These are phyloP conservation scores for Blastocystis sp. DNA, from an alignment of 352 stramenopile species.

Conservation along the genomic window DNA sequence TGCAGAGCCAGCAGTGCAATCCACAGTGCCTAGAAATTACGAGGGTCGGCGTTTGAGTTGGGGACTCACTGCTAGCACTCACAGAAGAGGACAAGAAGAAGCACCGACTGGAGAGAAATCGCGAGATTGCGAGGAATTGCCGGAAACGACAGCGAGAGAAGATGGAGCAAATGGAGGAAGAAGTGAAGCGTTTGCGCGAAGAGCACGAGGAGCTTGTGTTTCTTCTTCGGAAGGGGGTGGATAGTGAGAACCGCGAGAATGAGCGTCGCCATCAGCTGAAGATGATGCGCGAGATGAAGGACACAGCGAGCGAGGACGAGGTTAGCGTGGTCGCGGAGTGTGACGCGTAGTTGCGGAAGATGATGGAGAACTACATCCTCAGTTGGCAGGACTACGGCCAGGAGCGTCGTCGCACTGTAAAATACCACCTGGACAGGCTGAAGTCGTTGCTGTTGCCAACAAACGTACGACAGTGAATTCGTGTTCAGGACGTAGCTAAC, in stretches of 20 bases:
- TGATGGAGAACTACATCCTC: conserved; percentile 75
- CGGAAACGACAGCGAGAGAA: conserved; percentile 76
- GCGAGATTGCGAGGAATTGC: conserved; percentile 76
- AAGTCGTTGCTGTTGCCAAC: conserved; percentile 75
- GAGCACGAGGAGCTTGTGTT: conserved; percentile 70
- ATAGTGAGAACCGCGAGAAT: conserved; percentile 70
- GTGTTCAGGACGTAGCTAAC: conserved; percentile 67
- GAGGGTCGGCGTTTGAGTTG: background rate
- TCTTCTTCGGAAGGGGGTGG: conserved; percentile 61
- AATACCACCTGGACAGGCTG: conserved; percentile 75
- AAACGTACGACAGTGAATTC: conserved; percentile 63
- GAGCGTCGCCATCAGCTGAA: conserved; percentile 66
- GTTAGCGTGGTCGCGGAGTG: background rate
- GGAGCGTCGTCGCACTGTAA: conserved; percentile 75
- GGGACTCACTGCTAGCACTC: background rate
- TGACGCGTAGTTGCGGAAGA: conserved; percentile 59
- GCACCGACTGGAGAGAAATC: conserved; percentile 75
- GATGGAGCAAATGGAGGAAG: conserved; percentile 75
- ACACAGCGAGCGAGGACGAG: conserved; percentile 75
- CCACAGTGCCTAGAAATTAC: background rate
- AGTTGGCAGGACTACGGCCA: conserved; percentile 75
- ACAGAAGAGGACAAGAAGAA: conserved; percentile 71
- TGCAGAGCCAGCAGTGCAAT: background rate
- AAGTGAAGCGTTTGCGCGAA: conserved; percentile 73
- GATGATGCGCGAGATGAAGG: conserved; percentile 75